These are phyloP conservation scores for Tagetes erecta DNA, from an alignment of 129 eudicot species.

Conservation along the genomic window DNA sequence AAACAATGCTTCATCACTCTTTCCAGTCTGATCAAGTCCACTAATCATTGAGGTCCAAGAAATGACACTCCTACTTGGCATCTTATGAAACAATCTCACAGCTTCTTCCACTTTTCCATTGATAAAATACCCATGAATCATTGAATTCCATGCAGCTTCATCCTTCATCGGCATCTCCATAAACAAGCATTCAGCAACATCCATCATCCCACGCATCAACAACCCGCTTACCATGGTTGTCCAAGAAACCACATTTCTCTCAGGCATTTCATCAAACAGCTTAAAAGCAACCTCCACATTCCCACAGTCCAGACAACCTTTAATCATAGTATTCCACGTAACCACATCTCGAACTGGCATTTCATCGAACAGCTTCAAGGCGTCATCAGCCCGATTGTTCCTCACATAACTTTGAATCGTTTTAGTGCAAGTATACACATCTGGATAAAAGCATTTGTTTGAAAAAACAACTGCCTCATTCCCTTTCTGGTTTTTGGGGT, in stretches of 20 bases:
- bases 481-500: constrained; percentile 32
- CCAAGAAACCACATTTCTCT: constrained; percentile 68
- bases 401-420: constrained; percentile 38
- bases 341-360: constrained; percentile 60
- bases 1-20: constrained; percentile 54
- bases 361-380: constrained; percentile 65
- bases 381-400: constrained; percentile 49
- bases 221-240: constrained; percentile 72
- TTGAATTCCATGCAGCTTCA: constrained; percentile 73
- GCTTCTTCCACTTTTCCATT: constrained; percentile 64
- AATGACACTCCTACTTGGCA: constrained; percentile 64
- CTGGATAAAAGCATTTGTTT: constrained; percentile 37
- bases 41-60: constrained; percentile 86
- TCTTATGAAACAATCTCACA: constrained; percentile 50
- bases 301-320: constrained; percentile 76
- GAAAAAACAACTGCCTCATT: constrained; percentile 35
- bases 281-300: constrained; percentile 45
- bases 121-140: constrained; percentile 64
- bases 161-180: constrained; percentile 64
- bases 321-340: constrained; percentile 70
- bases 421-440: constrained; percentile 59
- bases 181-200: constrained; percentile 56
- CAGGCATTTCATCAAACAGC: constrained; percentile 66
- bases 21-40: constrained; percentile 77
- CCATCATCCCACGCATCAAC: constrained; percentile 41